Evolutionary conservation across 768 basidiomycete species (phyloP), one percentile per base, ranked within the genome.

Genomic region (Lactarius tabidus): DNA sequence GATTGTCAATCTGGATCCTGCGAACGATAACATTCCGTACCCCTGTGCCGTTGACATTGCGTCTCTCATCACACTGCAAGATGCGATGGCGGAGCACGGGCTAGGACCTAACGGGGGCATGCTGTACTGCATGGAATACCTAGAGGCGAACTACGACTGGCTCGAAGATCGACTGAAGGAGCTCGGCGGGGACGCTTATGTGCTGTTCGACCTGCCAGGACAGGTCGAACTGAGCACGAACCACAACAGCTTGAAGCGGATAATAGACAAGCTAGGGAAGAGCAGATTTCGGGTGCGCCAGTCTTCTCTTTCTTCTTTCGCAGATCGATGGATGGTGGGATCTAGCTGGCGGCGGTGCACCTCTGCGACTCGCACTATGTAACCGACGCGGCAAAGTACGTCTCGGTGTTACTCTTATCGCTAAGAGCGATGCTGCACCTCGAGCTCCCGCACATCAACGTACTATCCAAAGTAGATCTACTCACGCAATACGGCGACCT

Each of bases 181-280:
- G 71, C 78, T 90, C 26, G 89, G 85, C 20, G 78, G 80, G 31
- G 90, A 92, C 68, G 86, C 86, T 28, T 98, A 96, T 75, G 84
- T 98, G 43, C 79, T 99, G 39, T 97, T 99, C 75, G 97, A 99
- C 75, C 83, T 97, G 6, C 95, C 97, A 0, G 97, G 97, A 1
- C 97, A 99, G 78, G 97, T 98, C 59, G 97, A 99, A 75, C 79
- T 99, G 55, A 94, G 91, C 75, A 99, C 97, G 59, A 97, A 96
- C 74, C 96, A 98, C 74, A 86, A 89, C 9, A 93, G 93, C 71
- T 38, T 69, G 45, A 94, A 91, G 78, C 81, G 80, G 59, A 89
- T 98, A 67, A 81, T 96, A 6, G 81, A 82, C 45, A 85, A 79
- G 72, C 77, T 95, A 65, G 79, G 79, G 48, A 95, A 93, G 78